Evolutionary conservation across 257 asterid species (phyloP).

Genomic region (Mentha longifolia): DNA sequence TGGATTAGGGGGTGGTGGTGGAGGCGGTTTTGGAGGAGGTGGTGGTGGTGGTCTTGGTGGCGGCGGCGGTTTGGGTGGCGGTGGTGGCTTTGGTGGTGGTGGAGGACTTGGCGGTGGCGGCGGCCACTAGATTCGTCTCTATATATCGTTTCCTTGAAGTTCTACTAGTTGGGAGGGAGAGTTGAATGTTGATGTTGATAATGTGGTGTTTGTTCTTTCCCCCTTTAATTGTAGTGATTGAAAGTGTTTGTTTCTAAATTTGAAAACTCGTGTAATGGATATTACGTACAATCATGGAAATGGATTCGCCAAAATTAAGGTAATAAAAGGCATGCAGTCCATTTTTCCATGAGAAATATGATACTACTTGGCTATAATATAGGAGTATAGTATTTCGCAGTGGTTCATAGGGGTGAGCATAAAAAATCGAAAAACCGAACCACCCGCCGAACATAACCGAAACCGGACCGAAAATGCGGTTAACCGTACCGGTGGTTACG

Average conservation of each 20-base stretch:
- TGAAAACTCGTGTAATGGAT: neutral
- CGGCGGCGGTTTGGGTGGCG: slow-evolving; percentile 10
- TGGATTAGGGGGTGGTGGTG: slow-evolving; percentile 15
- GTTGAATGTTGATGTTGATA: neutral
- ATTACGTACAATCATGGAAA: neutral
- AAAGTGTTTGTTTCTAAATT: slow-evolving; percentile 12
- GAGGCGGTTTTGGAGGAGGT: too few species aligned
- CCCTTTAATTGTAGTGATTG: neutral
- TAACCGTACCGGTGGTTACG: too few species aligned
- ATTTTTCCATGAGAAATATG: slow-evolving; percentile 13
- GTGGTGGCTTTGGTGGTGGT: slow-evolving; percentile 38
- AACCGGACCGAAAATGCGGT: too few species aligned
- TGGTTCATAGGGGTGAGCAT: too few species aligned
- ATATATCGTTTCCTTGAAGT: neutral
- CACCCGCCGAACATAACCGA: too few species aligned
- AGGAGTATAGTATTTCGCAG: too few species aligned
- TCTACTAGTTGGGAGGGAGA: neutral
- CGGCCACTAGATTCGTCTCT: slow-evolving; percentile 29
- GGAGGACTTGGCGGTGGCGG: slow-evolving; percentile 38
- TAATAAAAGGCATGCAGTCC: slow-evolving; percentile 3
- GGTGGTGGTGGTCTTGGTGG: too few species aligned
- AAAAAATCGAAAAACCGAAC: too few species aligned
- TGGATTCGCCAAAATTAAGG: neutral
- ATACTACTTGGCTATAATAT: neutral
- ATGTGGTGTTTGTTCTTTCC: slow-evolving; percentile 11